phyloP scores from a whole-genome alignment of 352 stramenopile genomes.

The Phytopythium oedochilum region DNA sequence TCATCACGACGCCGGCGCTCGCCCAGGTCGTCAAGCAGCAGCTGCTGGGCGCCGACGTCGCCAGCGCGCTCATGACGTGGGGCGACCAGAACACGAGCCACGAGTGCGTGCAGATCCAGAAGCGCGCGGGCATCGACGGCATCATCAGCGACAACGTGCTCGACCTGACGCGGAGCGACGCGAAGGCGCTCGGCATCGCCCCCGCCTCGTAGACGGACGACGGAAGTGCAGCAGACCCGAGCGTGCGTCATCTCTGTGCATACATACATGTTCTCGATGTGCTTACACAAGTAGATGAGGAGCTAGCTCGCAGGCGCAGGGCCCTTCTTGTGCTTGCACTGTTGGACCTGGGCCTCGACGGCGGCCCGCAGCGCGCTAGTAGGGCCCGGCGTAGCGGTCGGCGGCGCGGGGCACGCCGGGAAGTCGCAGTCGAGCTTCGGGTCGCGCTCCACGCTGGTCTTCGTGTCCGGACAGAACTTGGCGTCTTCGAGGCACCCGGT shows the following conservation, averaged over 20 bases:
- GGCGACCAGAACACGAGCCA: conserved; percentile 80
- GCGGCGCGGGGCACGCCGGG: conserved; percentile 12
- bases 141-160: conserved; percentile 84
- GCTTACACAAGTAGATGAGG: no score
- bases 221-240: no score
- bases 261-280: no score
- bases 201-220: not conserved
- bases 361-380: no score
- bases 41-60: not conserved
- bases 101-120: conserved; percentile 63
- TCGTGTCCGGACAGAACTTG: conserved; percentile 17
- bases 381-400: no score
- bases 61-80: conserved; percentile 55
- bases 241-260: no score
- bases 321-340: no score
- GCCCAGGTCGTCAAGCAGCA: conserved; percentile 47
- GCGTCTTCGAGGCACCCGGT: conserved; percentile 34
- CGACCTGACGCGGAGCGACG: conserved; percentile 58
- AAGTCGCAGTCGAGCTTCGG: conserved; percentile 29
- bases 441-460: conserved; percentile 15
- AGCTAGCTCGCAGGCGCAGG: no score
- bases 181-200: conserved; percentile 16
- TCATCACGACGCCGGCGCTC: conserved; percentile 51
- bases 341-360: no score
- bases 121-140: conserved; percentile 59